Evolutionary conservation across 106 monocot species (phyloP), one percentile per base, ranked within the genome.

Genomic region (Ottelia alismoides): DNA sequence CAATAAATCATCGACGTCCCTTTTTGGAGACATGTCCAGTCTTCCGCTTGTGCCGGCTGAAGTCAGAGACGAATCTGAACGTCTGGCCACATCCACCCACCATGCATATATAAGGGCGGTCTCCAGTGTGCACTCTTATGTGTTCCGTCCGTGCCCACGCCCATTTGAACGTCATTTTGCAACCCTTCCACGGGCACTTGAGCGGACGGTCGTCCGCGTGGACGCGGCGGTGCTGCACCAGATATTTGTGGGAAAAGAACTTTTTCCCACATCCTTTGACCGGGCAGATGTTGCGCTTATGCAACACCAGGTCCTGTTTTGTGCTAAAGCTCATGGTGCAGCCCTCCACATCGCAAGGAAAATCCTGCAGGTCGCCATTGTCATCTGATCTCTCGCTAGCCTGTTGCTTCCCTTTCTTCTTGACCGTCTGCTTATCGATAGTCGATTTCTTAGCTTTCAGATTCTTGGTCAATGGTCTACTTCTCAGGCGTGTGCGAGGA

Each of bases 141-240:
- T 92, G 92, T 52, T 92, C 92, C 0, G 92, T 92, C 35, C 92
- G 66, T 21, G 87, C 92, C 92, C 92, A 92, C n/a, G 79, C 40
- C 87, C 87, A 92, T 55, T 92, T 92, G 82, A 92, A 92, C 27
- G 72, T 51, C 92, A 87, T 83, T 22, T 67, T 72, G 64, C 92
- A 92, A 0, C 79, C 92, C 51, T 92, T 83, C 92, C 92, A 92
- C 0, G 86, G 78, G 57, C 92, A 92, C 59, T 74, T 65, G 16
- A 91, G 74, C 4, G 91, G 91, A 0, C 91, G 74, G n/a, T 91
- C 91, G 45, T 91, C 91, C 40, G 67, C 16, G 51, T 91, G 91
- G 10, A 91, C 91, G 25, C 85, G 80, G 22, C 72, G 77, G 55
- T 91, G 91, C 50, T 81, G 84, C 53, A 76, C 67, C 64, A 91